Conservation (phyloP, 495 filamentous ascomycete genomes). For the Ramalina peruviana region DNA sequence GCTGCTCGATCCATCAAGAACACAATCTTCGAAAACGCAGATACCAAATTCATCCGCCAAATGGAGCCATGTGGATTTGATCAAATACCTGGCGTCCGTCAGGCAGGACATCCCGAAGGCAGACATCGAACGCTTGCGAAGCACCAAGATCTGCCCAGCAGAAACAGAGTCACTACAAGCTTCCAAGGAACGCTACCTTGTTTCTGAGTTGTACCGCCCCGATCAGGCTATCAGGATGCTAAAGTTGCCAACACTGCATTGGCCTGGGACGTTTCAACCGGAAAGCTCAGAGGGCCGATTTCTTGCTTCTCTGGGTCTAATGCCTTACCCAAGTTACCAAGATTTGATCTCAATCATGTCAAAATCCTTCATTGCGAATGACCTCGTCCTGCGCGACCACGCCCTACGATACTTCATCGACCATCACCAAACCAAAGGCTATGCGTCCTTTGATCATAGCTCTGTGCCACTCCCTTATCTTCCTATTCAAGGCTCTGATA, state of each 20-base stretch:
- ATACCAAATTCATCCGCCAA: conserved; percentile 26
- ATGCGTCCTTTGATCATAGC: conserved; percentile 44
- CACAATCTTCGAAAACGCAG: conserved; percentile 5
- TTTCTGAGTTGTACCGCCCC: conserved; percentile 78
- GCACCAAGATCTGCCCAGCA: conserved; percentile 67
- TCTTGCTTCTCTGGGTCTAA: conserved; percentile 54
- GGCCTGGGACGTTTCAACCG: conserved; percentile 54
- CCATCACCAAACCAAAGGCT: conserved; percentile 64
- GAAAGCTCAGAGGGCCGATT: conserved; percentile 59
- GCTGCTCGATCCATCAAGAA: conserved; percentile 43
- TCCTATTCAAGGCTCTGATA: conserved; percentile 51
- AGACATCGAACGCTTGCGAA: conserved; percentile 66
- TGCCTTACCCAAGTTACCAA: conserved; percentile 47
- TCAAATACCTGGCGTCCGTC: conserved; percentile 85
- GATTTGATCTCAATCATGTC: conserved; percentile 68
- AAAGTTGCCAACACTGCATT: conserved; percentile 66
- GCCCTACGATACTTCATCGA: conserved; percentile 72
- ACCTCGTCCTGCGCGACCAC: conserved; percentile 42
- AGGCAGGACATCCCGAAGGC: conserved; percentile 73
- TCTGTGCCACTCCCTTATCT: conserved; percentile 50
- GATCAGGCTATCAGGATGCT: conserved; percentile 54
- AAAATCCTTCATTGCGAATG: conserved; percentile 35
- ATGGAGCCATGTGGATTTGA: conserved; percentile 89
- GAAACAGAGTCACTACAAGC: conserved; percentile 41
- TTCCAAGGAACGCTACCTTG: conserved; percentile 48